Evolutionary conservation across 805 yeast genomes (phyloP).

Genomic region (Komagataella populi): DNA sequence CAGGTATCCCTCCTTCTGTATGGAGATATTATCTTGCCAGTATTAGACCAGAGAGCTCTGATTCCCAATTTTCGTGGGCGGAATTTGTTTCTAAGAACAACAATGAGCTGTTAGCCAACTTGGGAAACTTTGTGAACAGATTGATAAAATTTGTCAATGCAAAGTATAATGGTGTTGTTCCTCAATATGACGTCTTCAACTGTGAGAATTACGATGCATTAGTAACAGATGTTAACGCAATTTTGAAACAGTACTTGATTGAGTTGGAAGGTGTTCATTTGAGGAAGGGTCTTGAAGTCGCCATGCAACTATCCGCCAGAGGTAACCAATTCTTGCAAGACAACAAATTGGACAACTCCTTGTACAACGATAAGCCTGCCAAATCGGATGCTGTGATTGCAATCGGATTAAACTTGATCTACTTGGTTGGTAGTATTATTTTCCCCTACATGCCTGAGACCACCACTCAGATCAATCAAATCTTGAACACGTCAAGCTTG

Average conservation of each 20-base stretch:
- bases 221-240: slow-evolving; percentile 43
- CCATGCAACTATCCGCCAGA: slow-evolving; percentile 82
- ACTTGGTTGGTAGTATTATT: slow-evolving; percentile 70
- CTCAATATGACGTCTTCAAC: slow-evolving; percentile 38
- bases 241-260: slow-evolving; percentile 47
- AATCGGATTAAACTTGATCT: slow-evolving; percentile 79
- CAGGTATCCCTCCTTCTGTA: slow-evolving; percentile 82
- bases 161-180: slow-evolving; percentile 85
- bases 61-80: slow-evolving; percentile 94
- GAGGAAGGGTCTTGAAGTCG: slow-evolving; percentile 82
- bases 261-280: slow-evolving; percentile 71
- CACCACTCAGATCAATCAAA: slow-evolving; percentile 51
- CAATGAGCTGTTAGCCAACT: slow-evolving; percentile 84
- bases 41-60: slow-evolving; percentile 90
- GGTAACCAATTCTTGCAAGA: slow-evolving; percentile 96
- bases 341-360: slow-evolving; percentile 81
- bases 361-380: slow-evolving; percentile 63
- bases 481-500: slow-evolving; percentile 72
- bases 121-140: slow-evolving; percentile 95
- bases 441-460: slow-evolving; percentile 89
- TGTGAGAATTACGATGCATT: slow-evolving; percentile 32
- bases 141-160: slow-evolving; percentile 80
- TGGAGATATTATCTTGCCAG: slow-evolving; percentile 96
- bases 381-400: slow-evolving; percentile 87
- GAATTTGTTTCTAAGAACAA: slow-evolving; percentile 92